Conservation (phyloP, 2,329 filamentous ascomycete species). For the Colletotrichum sp. region DNA sequence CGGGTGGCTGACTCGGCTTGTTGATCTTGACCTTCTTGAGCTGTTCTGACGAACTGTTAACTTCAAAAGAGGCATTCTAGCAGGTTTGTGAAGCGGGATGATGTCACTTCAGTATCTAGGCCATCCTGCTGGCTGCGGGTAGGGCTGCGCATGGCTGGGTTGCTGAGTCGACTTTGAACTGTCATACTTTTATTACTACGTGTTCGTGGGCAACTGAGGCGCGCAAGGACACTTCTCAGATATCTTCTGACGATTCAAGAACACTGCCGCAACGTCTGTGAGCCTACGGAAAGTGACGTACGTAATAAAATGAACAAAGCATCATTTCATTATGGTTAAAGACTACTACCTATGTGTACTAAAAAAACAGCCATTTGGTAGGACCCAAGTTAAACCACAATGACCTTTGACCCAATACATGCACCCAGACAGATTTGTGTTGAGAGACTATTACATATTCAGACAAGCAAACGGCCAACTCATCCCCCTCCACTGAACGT, state of each 20-base stretch:
- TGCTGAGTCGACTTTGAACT: not conserved
- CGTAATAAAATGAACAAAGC: fast-evolving
- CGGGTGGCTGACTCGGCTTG: not conserved
- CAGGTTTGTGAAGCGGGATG: not conserved
- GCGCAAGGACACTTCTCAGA: not conserved
- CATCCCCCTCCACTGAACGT: constrained; percentile 32
- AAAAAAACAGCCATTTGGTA: not conserved
- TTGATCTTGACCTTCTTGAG: not conserved
- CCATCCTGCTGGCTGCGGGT: not conserved
- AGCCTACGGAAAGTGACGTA: not conserved
- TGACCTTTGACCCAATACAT: not conserved
- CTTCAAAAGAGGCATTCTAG: not conserved
- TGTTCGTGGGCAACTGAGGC: not conserved
- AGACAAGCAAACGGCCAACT: not conserved
- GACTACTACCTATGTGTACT: not conserved
- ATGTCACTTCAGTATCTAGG: not conserved
- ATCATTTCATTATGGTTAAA: not conserved
- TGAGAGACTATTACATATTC: not conserved
- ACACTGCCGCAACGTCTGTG: not conserved
- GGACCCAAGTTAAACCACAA: not conserved
- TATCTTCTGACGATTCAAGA: not conserved
- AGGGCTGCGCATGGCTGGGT: not conserved
- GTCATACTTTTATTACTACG: not conserved
- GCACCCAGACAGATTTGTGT: not conserved
- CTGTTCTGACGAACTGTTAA: not conserved